These are phyloP conservation scores for Cylindrodendrum hubeiense DNA, from an alignment of 2,329 filamentous ascomycete genomes.

Conservation along the genomic window DNA sequence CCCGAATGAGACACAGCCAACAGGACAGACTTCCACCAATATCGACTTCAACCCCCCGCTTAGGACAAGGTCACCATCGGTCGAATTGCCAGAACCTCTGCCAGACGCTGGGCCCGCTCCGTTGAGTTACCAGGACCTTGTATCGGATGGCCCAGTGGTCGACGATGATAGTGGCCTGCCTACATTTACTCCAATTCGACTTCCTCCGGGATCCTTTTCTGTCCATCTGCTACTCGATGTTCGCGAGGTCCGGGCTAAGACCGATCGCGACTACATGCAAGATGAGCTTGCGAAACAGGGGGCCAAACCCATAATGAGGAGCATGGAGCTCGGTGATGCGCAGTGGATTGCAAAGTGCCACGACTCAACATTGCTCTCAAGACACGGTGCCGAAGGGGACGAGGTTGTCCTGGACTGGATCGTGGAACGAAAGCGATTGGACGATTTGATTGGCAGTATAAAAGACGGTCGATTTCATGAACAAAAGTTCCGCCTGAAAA, in stretches of 20 bases:
- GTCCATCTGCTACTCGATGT: conserved; percentile 80
- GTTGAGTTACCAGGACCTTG: conserved; percentile 52
- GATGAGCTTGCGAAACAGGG: conserved; percentile 77
- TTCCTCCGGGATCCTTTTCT: conserved; percentile 76
- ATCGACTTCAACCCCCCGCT: conserved; percentile 6
- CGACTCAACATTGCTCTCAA: conserved; percentile 67
- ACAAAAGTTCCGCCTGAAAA: conserved; percentile 83
- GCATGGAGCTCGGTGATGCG: conserved; percentile 79
- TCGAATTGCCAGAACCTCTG: conserved; percentile 26
- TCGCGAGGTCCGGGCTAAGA: conserved; percentile 79
- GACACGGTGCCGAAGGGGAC: conserved; percentile 71
- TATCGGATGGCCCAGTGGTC: conserved; percentile 53
- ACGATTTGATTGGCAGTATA: conserved; percentile 84
- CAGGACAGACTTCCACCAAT: conserved; percentile 17
- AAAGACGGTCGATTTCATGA: conserved; percentile 87
- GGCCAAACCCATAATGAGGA: conserved; percentile 74
- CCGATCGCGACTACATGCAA: conserved; percentile 82
- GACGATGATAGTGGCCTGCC: conserved; percentile 53
- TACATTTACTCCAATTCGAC: conserved; percentile 68
- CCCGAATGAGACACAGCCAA: conserved; percentile 16
- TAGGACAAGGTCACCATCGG: conserved; percentile 32
- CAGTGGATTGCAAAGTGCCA: conserved; percentile 84
- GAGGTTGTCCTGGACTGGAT: conserved; percentile 86
- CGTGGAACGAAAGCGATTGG: conserved; percentile 82
- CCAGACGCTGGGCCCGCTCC: conserved; percentile 19